Percentiles rank a stretch among this genome's conserved stretches.
These are phyloP conservation scores for Tulasnella sp. DNA, from an alignment of 768 basidiomycete genomes.

Conservation along the genomic window DNA sequence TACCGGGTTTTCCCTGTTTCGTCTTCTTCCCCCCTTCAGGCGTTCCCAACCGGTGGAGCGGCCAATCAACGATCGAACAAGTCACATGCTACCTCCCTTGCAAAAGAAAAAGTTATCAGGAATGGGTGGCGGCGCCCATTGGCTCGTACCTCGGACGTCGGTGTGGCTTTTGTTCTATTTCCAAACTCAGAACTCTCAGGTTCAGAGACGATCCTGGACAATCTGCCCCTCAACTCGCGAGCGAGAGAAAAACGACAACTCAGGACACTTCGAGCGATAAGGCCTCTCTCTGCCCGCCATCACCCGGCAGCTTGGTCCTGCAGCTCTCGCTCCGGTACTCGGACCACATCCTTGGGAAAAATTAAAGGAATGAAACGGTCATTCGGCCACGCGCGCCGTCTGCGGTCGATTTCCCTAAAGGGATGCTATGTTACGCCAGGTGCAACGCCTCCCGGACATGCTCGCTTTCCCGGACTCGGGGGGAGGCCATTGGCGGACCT, in stretches of 20 bases:
- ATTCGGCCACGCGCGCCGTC: background rate
- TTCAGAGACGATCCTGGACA: background rate
- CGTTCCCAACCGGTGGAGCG: constrained; percentile 7
- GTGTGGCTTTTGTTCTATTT: background rate
- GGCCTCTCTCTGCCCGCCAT: constrained; percentile 19
- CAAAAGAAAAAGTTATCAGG: background rate
- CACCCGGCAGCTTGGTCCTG: background rate
- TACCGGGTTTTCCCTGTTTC: constrained; percentile 16
- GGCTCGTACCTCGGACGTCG: background rate
- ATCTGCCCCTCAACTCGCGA: background rate
- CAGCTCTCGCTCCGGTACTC: constrained; percentile 9
- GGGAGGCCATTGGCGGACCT: background rate
- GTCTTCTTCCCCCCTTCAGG: constrained; percentile 17
- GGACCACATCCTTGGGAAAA: constrained; percentile 15
- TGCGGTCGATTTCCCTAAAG: background rate
- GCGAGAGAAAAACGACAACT: background rate
- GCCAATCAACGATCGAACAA: constrained; percentile 9
- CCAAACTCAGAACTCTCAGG: background rate
- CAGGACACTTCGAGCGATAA: background rate
- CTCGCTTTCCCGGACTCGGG: constrained; percentile 7
- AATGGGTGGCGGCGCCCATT: background rate
- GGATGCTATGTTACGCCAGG: background rate
- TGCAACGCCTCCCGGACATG: background rate
- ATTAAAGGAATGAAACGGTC: background rate
- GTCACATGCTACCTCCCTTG: background rate